Base-by-base conservation (phyloP, 2,329 filamentous ascomycete species). In the Sporothrix inflata region DNA sequence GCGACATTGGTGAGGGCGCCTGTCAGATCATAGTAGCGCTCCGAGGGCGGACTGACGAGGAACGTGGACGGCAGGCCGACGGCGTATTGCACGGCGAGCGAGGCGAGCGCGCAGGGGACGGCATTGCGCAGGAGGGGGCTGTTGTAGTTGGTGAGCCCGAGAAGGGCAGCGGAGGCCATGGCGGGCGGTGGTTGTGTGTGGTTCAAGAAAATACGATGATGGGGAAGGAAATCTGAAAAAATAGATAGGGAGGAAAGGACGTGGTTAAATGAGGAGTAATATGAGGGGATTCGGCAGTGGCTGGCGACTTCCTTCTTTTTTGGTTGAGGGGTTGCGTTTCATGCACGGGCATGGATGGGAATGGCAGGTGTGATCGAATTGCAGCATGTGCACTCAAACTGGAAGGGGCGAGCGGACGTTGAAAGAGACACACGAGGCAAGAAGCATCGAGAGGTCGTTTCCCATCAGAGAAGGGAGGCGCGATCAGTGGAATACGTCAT, bases 1-100 rank as follows among this genome's bases (percentile, higher is more conserved):
- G 88, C 87, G 49, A 92, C 83, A 77, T 90, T 91, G 2, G 90
- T 92, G 42, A 90, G 77, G 16, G 89, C 89, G 65, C 90, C 90
- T 1, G 88, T 90, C 65, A 90, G 74, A 78, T 92, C 91, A 78
- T 91, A 92, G 83, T 91, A 91, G 49, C 87, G 86, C 77, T 92
- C 91, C 7, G 87, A 87, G 76, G 89, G 85, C 42, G 83, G 82
- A 34, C 85, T 74, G 73, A 91, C 88, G 2, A 71, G 30, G 34
- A 68, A 71, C 5, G 69, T 73, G 6, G 89, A 91, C 5, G 90
- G 90, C 1, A 90, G 78, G 4, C 88, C 90, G 7, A 88, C 87
- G 53, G 85, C 87, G 9, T 86, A 83, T 81, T 92, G 90, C 63
- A 92, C 83, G 1, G 86, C 87, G 75, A 89, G 89, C 1, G 89